phyloP scores from a whole-genome alignment of 2,329 filamentous ascomycete genomes.

The Diaporthe vaccinii region DNA sequence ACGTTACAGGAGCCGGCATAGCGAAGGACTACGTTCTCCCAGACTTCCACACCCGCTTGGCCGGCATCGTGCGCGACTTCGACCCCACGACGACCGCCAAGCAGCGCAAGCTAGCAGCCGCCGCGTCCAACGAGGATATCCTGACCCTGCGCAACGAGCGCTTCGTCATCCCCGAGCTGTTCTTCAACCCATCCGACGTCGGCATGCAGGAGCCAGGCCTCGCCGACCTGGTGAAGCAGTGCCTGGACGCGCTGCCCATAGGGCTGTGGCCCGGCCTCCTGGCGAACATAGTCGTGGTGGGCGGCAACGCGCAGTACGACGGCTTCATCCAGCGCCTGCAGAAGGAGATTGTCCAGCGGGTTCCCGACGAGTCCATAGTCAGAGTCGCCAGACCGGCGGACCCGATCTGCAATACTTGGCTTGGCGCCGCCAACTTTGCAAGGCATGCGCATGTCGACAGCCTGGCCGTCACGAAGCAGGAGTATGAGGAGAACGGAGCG shows the following conservation, averaged over 20 bases:
- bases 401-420: slow-evolving; percentile 86
- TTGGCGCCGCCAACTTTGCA: slow-evolving; percentile 84
- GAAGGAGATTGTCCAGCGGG: slow-evolving; percentile 77
- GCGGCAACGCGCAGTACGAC: slow-evolving; percentile 83
- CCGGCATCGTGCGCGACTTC: slow-evolving; percentile 82
- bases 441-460: slow-evolving; percentile 75
- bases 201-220: slow-evolving; percentile 88
- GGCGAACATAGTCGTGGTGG: slow-evolving; percentile 89
- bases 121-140: slow-evolving; percentile 77
- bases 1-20: slow-evolving; percentile 68
- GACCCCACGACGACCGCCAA: slow-evolving; percentile 73
- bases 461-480: slow-evolving; percentile 83
- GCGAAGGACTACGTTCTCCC: slow-evolving; percentile 94
- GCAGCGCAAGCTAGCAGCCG: slow-evolving; percentile 59
- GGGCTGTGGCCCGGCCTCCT: slow-evolving; percentile 87
- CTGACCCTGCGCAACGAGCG: slow-evolving; percentile 92
- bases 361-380: slow-evolving; percentile 83
- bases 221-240: slow-evolving; percentile 85
- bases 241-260: slow-evolving; percentile 80
- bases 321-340: slow-evolving; percentile 87
- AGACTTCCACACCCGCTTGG: slow-evolving; percentile 73
- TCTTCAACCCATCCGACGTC: slow-evolving; percentile 89
- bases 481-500: slow-evolving; percentile 90
- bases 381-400: slow-evolving; percentile 78
- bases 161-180: slow-evolving; percentile 88